phyloP scores from a whole-genome alignment of 768 basidiomycete genomes.

The Pleurotus ostreatus region DNA sequence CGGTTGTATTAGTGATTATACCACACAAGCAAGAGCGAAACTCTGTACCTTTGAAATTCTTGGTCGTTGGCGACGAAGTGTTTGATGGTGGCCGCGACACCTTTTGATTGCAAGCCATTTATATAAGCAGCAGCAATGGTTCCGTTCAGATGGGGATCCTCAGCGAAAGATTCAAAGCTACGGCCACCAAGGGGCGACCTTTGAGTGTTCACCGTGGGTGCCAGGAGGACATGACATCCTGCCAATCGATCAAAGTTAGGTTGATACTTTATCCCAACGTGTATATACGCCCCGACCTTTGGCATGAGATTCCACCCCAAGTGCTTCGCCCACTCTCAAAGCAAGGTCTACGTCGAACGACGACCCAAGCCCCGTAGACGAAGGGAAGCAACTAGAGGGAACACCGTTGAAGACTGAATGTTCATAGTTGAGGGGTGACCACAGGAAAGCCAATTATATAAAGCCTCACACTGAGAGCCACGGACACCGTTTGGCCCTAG shows the following conservation, averaged over 20 bases:
- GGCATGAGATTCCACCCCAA: slow-evolving; percentile 50
- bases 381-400: slow-evolving; percentile 54
- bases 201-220: slow-evolving; percentile 63
- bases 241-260: slow-evolving; percentile 13
- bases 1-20: background rate
- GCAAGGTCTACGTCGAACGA: slow-evolving; percentile 53
- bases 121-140: slow-evolving; percentile 58
- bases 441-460: slow-evolving; percentile 2
- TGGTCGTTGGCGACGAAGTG: slow-evolving; percentile 64
- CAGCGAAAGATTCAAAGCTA: slow-evolving; percentile 61
- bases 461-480: slow-evolving; percentile 35
- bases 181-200: slow-evolving; percentile 54
- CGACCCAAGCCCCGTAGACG: slow-evolving; percentile 51
- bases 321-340: slow-evolving; percentile 39
- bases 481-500: slow-evolving; percentile 47
- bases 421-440: background rate
- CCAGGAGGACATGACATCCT: slow-evolving; percentile 49
- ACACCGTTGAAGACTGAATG: slow-evolving; percentile 51
- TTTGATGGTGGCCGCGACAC: slow-evolving; percentile 60
- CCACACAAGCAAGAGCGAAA: background rate
- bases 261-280: slow-evolving; percentile 5
- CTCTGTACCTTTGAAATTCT: slow-evolving; percentile 44
- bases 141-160: slow-evolving; percentile 55
- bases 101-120: slow-evolving; percentile 55
- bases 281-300: slow-evolving; percentile 27